phyloP scores from a whole-genome alignment of 306 rosid species.

The Ormosia emarginata region DNA sequence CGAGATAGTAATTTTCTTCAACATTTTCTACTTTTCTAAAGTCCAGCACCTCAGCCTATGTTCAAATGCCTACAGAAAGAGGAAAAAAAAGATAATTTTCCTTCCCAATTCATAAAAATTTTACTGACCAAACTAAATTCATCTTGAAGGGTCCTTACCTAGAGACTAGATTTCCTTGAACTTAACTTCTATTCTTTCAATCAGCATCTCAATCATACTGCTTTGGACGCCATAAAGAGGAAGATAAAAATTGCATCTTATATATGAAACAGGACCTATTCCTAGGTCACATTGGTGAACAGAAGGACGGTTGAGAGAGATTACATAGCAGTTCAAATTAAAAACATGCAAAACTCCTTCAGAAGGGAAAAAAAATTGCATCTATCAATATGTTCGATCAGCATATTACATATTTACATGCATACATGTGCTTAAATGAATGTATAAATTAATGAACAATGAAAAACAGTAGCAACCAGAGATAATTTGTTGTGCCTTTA shows the following conservation, averaged over 20 bases:
- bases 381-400: neutral
- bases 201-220: neutral
- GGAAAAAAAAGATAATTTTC: neutral
- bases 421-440: neutral
- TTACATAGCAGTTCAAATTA: too few species aligned
- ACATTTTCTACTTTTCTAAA: neutral
- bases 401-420: neutral
- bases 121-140: neutral
- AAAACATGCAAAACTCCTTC: neutral
- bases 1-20: neutral
- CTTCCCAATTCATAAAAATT: neutral
- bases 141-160: neutral
- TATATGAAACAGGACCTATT: neutral
- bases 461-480: neutral
- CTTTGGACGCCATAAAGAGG: neutral
- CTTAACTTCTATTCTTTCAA: neutral
- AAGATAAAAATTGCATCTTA: neutral
- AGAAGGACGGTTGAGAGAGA: neutral
- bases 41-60: neutral
- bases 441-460: neutral
- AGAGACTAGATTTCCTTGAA: neutral
- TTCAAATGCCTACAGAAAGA: neutral
- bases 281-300: neutral
- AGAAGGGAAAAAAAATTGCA: neutral
- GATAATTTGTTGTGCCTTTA: neutral